phyloP scores from a whole-genome alignment of 164 flowering plant species.

The Kingdonia uniflora region DNA sequence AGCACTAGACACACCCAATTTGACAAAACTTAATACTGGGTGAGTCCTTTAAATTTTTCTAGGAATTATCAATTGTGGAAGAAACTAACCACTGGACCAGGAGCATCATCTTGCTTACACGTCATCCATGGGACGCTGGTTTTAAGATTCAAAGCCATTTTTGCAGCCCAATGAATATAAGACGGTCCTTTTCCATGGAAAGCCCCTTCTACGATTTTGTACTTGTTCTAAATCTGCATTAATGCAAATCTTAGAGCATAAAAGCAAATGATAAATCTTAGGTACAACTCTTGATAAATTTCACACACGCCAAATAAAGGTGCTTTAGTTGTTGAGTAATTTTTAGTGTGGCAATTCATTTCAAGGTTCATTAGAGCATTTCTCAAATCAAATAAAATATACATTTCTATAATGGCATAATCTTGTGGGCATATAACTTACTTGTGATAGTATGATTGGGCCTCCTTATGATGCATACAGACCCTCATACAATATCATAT shows the following conservation, averaged over 20 bases:
- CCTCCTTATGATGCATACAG: slow-evolving; percentile 98
- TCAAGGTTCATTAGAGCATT: too few relatives aligned
- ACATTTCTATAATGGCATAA: too few relatives aligned
- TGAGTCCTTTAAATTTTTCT: background rate
- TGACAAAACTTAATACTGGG: background rate
- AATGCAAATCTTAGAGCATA: slow-evolving; percentile 7
- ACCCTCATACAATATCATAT: slow-evolving; percentile 65
- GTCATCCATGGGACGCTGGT: slow-evolving; percentile 99
- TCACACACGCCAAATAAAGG: background rate
- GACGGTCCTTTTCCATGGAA: slow-evolving; percentile 55
- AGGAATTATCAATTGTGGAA: too few relatives aligned
- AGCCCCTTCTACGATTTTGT: slow-evolving; percentile 63
- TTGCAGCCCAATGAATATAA: slow-evolving; percentile 86
- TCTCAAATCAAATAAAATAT: too few relatives aligned
- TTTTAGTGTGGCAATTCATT: too few relatives aligned
- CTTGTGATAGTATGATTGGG: slow-evolving; percentile 91
- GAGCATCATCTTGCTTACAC: slow-evolving; percentile 93
- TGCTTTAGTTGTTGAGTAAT: too few relatives aligned
- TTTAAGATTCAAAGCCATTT: slow-evolving; percentile 75
- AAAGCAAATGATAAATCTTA: background rate
- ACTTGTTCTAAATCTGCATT: slow-evolving; percentile 89
- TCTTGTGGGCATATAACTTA: too few relatives aligned
- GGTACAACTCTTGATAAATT: background rate
- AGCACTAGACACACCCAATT: background rate
- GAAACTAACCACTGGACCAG: slow-evolving; percentile 18